These are phyloP conservation scores for Pezicula radicicola DNA, from an alignment of 2,329 filamentous ascomycete species.

Conservation along the genomic window DNA sequence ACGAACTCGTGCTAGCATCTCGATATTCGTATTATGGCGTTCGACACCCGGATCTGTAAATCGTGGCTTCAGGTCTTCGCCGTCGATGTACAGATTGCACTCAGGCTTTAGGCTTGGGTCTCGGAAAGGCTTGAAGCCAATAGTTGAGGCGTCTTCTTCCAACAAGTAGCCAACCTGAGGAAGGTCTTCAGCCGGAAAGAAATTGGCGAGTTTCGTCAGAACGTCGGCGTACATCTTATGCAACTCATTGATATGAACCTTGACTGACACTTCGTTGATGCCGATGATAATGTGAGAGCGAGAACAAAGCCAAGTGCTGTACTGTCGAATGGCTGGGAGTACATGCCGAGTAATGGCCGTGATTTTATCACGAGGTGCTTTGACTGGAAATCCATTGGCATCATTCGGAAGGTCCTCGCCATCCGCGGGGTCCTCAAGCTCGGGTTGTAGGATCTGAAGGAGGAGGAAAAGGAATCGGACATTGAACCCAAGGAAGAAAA, in stretches of 20 bases:
- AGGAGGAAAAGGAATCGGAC: conserved; percentile 72
- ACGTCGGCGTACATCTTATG: conserved; percentile 65
- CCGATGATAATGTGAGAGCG: conserved; percentile 51
- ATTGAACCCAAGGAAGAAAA: conserved; percentile 74
- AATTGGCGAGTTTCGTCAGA: conserved; percentile 54
- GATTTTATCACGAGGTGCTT: conserved; percentile 42
- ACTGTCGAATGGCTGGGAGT: conserved; percentile 62
- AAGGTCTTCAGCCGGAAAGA: conserved; percentile 55
- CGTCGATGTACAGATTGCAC: conserved; percentile 46
- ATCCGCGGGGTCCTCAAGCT: conserved; percentile 51
- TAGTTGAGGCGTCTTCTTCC: conserved; percentile 64
- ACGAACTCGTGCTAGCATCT: conserved; percentile 65
- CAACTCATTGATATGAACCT: conserved; percentile 55
- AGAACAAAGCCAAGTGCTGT: conserved; percentile 64
- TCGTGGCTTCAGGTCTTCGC: conserved; percentile 41
- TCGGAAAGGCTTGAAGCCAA: conserved; percentile 60
- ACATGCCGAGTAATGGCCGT: conserved; percentile 57
- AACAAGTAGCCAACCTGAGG: conserved; percentile 59
- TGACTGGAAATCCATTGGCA: conserved; percentile 33
- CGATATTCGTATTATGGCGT: conserved; percentile 53
- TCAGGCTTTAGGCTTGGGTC: conserved; percentile 43
- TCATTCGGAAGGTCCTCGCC: conserved; percentile 40
- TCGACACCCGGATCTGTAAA: conserved; percentile 44
- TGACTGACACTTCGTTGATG: conserved; percentile 48
- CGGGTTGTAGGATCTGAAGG: conserved; percentile 66